phyloP scores from a whole-genome alignment of 2,329 filamentous ascomycete genomes.

The Furcasterigmium sp. region DNA sequence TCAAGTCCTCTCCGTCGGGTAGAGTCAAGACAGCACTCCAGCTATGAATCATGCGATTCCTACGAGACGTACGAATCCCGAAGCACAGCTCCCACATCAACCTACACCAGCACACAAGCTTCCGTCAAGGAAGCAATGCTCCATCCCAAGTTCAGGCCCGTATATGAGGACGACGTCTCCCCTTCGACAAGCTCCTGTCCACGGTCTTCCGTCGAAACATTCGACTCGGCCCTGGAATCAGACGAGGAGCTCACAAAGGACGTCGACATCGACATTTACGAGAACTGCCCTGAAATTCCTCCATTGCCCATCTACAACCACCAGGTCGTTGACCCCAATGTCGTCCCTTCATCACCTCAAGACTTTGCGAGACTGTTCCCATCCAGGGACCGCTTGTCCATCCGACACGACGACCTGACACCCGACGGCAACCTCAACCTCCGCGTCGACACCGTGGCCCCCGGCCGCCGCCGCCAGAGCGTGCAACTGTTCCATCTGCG shows the following conservation, averaged over 20 bases:
- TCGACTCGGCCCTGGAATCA: conserved; percentile 67
- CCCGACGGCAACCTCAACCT: conserved; percentile 96
- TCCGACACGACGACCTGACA: conserved; percentile 87
- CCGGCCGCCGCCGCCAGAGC: conserved; percentile 60
- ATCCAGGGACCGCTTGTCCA: conserved; percentile 71
- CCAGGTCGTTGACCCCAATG: conserved; percentile 58
- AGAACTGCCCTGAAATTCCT: conserved; percentile 33
- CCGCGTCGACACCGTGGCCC: conserved; percentile 73
- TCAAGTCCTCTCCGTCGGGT: no score
- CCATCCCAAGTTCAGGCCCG: conserved; percentile 13
- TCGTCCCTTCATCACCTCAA: conserved; percentile 71
- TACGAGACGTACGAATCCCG: conserved; percentile 39
- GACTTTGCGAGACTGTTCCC: conserved; percentile 86
- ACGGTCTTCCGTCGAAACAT: conserved; percentile 69
- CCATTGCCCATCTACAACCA: conserved; percentile 54
- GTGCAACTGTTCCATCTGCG: conserved; percentile 83
- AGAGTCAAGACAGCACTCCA: conserved; percentile 30
- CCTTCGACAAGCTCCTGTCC: conserved; percentile 37
- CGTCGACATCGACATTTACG: conserved; percentile 25
- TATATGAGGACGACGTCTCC: conserved; percentile 27
- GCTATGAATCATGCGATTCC: conserved; percentile 34
- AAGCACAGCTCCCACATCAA: conserved; percentile 42
- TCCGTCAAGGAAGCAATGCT: conserved; percentile 24
- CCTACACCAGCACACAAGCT: conserved; percentile 33
- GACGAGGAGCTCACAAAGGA: conserved; percentile 37